Evolutionary conservation across 495 filamentous ascomycete genomes (phyloP), one percentile per base, ranked within the genome.

Genomic region (Tuber calosporum): DNA sequence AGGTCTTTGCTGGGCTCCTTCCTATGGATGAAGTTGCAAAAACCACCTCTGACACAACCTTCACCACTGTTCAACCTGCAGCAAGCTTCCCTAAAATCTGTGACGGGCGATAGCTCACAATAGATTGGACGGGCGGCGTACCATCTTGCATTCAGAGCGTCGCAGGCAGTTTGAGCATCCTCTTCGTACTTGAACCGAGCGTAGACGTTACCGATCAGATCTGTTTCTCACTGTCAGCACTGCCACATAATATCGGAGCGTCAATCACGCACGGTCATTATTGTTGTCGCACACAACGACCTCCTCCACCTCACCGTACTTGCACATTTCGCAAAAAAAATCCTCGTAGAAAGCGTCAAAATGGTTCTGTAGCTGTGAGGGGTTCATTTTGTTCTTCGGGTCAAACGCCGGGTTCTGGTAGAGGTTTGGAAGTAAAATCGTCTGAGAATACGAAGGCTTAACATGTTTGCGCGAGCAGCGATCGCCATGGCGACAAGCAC

Each of bases 101-200:
- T 99, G 34, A 99, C 95, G 80, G 95, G 95, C 69, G 89, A 92
- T 70, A 99, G 84, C 82, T 99, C 95, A 89, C 94, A 97, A 85
- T 99, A 99, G 82, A 99, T 96, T 67, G 95, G 95, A 71, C 95
- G 89, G 58, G 92, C 95, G 74, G 95, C 95, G 84, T 99, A 98
- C 95, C 95, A 99, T 81, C 95, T 90, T 37, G 86, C 89, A 84
- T 98, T 99, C 72, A 98, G 89, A 39, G 89, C 89, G 84, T 99
- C 96, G 87, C 94, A 97, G 75, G 95, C 95, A 43, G 86, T 86
- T 82, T 97, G 94, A 17, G 95, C 95, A 72, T 89, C 89, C 85
- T 99, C 95, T 87, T 99, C 95, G 88, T 98, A 99, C 85, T 99
- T 99, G 90, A 99, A 99, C 74, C 95, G 93, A 38, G 95, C 95